Base-by-base conservation (phyloP, 371 early-diverging fungal genomes). In the Mortierella sp. region DNA sequence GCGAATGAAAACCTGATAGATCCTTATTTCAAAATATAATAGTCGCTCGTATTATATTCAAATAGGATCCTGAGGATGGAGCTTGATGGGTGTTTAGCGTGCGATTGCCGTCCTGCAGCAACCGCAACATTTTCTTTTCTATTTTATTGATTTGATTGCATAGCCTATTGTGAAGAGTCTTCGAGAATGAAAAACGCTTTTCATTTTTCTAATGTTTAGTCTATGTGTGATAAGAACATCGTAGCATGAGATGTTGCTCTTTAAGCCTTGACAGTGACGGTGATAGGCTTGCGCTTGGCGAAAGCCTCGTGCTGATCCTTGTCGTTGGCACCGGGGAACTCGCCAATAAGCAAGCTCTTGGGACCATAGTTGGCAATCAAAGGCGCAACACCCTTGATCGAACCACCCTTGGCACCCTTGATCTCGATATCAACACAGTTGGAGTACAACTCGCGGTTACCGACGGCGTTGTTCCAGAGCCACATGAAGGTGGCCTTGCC, bases 251-350 rank as follows among this genome's bases (percentile, higher is more conserved):
- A 55, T n/a, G 26, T 12, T 5, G 24, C 22, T n/a, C 16, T 35
- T 58, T 58, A 58, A 26, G 54, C 54, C 66, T 66, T 66, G 66
- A 49, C 60, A 14, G 43, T 68, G 49, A 68, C n/a, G 24, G 68
- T 68, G 60, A 68, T 47, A 24, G 49, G 1, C 64, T 64, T 69
- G 64, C 69, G 63, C 61, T 68, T 69, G 47, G 69, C 59, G 49
- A 75, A 75, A 40, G 51, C 49, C 22, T 68, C 61, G 18, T 28
- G 40, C 22, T 64, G 58, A 26, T 68, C 75, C 16, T 57, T 30
- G 26, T 68, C 59, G 11, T 47, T 59, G 61, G 59, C 54, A 51
- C 39, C 30, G 52, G 75, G 75, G 69, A 75, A 75, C 55, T 75
- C 75, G 32, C 32, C 61, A 5, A 75, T 64, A 11, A 22, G 8